These are phyloP conservation scores for Eremochloa ophiuroides DNA, from an alignment of 176 grass and related monocot species.

Conservation along the genomic window DNA sequence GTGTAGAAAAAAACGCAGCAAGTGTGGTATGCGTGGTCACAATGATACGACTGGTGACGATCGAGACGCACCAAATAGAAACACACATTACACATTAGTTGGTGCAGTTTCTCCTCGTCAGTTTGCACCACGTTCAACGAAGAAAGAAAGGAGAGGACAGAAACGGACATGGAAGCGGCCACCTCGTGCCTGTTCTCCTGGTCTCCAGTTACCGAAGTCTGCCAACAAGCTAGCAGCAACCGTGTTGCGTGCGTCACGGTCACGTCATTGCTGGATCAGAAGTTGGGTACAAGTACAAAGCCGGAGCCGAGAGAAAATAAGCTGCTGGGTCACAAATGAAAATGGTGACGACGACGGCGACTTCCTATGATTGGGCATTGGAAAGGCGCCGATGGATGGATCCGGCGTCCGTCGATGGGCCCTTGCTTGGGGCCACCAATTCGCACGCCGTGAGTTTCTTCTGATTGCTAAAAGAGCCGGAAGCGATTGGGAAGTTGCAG, in stretches of 20 bases:
- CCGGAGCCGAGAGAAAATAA: no score
- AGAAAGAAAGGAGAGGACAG: neutral
- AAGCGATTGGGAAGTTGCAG: constrained; percentile 10
- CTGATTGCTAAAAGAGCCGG: neutral
- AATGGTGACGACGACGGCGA: no score
- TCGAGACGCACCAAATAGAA: neutral
- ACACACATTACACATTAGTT: no score
- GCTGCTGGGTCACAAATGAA: no score
- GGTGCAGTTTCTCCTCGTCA: neutral
- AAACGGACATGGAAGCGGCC: neutral
- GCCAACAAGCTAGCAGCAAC: no score
- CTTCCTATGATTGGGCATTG: constrained; percentile 9
- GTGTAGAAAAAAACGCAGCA: neutral
- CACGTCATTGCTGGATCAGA: no score
- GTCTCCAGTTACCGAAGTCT: neutral
- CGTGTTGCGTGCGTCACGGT: no score
- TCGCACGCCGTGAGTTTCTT: neutral
- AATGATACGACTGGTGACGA: neutral
- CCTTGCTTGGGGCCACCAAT: neutral
- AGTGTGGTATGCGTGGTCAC: neutral
- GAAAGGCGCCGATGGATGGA: neutral
- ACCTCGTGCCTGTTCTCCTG: neutral
- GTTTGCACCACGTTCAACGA: constrained; percentile 2
- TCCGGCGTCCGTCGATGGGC: no score
- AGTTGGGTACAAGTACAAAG: no score